These are phyloP conservation scores for Podila minutissima DNA, from an alignment of 192 early-diverging fungal species.

Conservation along the genomic window DNA sequence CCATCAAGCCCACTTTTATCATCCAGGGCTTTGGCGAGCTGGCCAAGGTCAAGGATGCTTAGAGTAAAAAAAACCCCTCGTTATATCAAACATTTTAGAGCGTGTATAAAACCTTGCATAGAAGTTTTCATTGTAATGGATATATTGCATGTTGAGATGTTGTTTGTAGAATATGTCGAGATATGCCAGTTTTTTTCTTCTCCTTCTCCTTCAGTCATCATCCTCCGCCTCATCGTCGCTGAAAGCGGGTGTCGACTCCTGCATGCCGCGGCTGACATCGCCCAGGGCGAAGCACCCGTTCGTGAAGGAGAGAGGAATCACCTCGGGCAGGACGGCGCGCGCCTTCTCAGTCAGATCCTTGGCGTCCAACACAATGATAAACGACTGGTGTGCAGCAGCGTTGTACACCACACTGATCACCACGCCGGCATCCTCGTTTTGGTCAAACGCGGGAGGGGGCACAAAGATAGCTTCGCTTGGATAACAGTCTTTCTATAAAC, in stretches of 20 bases:
- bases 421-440: conserved; percentile 79
- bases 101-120: too few species aligned
- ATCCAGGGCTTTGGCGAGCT: conserved; percentile 58
- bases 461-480: conserved; percentile 87
- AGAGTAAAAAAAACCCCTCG: not conserved
- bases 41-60: conserved; percentile 29
- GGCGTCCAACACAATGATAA: conserved; percentile 81
- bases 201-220: conserved; percentile 7
- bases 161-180: not conserved
- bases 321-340: conserved; percentile 70
- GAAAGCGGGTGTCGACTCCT: not conserved
- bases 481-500: conserved; percentile 67
- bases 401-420: conserved; percentile 80
- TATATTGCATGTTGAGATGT: not conserved
- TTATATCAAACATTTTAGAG: too few species aligned
- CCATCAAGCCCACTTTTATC: conserved; percentile 59
- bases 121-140: too few species aligned
- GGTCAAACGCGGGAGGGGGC: conserved; percentile 57
- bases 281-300: conserved; percentile 61
- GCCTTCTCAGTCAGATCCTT: conserved; percentile 69
- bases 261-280: conserved; percentile 48
- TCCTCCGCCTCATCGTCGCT: conserved; percentile 17
- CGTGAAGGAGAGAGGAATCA: conserved; percentile 79
- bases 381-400: conserved; percentile 69
- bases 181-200: not conserved